A percentile compares a stretch with the other conserved stretches of the same genome.
Evolutionary conservation across 164 flowering plant species (phyloP).

Genomic region (Malania oleifera): DNA sequence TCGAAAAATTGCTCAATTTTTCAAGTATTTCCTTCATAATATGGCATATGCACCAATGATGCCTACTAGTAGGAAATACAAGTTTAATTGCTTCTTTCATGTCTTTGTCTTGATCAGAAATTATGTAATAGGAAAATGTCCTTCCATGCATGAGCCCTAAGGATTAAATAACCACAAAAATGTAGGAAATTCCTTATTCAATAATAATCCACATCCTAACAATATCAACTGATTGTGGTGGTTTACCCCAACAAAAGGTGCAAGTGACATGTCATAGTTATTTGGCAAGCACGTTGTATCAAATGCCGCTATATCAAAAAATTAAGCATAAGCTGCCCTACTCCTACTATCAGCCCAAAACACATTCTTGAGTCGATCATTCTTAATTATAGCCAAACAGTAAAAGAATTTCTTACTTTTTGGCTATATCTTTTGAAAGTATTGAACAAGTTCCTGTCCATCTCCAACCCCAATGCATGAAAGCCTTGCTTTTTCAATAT

Average conservation of each 20-base stretch:
- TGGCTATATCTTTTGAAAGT: too few relatives aligned
- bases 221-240: slow-evolving; percentile 2
- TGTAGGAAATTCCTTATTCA: not conserved
- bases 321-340: slow-evolving; percentile 8
- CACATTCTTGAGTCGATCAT: too few relatives aligned
- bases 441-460: too few relatives aligned
- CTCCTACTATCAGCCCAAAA: slow-evolving; percentile 17
- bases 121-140: slow-evolving; percentile 6
- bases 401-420: too few relatives aligned
- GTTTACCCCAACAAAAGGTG: slow-evolving; percentile 17
- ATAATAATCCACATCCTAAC: not conserved
- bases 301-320: slow-evolving; percentile 10
- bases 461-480: too few relatives aligned
- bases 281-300: slow-evolving; percentile 16
- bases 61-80: slow-evolving; percentile 9
- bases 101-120: slow-evolving; percentile 12
- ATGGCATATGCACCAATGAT: slow-evolving; percentile 9
- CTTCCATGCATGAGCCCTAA: slow-evolving; percentile 6
- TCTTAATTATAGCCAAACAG: too few relatives aligned
- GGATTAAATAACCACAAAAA: slow-evolving; percentile 13
- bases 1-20: not conserved
- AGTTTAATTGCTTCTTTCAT: slow-evolving; percentile 12
- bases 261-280: slow-evolving; percentile 13
- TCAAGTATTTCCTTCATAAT: not conserved
- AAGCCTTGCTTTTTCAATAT: too few relatives aligned